These are phyloP conservation scores for Globisporangium parvum DNA, from an alignment of 352 stramenopile genomes.

Conservation along the genomic window DNA sequence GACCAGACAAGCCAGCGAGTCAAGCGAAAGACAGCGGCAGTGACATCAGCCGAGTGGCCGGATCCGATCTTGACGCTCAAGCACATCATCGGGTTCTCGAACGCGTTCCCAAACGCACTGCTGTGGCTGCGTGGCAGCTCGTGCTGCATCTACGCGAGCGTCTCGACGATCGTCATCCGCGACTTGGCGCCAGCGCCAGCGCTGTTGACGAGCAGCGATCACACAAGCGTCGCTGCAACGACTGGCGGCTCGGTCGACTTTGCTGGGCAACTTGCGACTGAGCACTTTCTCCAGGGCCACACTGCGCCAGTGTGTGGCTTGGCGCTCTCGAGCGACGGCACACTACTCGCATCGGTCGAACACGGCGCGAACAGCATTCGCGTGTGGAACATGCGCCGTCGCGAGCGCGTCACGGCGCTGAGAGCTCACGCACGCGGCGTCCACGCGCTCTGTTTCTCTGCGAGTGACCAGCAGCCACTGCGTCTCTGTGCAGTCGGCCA, in stretches of 20 bases:
- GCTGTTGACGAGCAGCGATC: neutral
- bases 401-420: constrained; percentile 41
- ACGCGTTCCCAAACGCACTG: constrained; percentile 32
- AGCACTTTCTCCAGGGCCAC: constrained; percentile 43
- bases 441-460: constrained; percentile 44
- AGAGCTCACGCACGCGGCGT: constrained; percentile 42
- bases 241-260: neutral
- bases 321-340: constrained; percentile 34
- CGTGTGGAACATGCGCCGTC: constrained; percentile 43
- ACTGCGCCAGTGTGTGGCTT: constrained; percentile 25
- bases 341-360: constrained; percentile 36
- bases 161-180: constrained; percentile 57
- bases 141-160: constrained; percentile 53
- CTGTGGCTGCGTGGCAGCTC: constrained; percentile 41
- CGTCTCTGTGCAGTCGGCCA: constrained; percentile 53
- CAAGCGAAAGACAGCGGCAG: constrained; percentile 15
- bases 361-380: constrained; percentile 26
- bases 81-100: constrained; percentile 60
- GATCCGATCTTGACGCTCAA: constrained; percentile 57
- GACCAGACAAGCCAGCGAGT: neutral
- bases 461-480: constrained; percentile 14
- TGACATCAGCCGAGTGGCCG: constrained; percentile 47
- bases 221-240: constrained; percentile 2
- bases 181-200: constrained; percentile 18
- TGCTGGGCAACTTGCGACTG: neutral